phyloP scores from a whole-genome alignment of 192 early-diverging fungal species.

The Mortierella hygrophila region DNA sequence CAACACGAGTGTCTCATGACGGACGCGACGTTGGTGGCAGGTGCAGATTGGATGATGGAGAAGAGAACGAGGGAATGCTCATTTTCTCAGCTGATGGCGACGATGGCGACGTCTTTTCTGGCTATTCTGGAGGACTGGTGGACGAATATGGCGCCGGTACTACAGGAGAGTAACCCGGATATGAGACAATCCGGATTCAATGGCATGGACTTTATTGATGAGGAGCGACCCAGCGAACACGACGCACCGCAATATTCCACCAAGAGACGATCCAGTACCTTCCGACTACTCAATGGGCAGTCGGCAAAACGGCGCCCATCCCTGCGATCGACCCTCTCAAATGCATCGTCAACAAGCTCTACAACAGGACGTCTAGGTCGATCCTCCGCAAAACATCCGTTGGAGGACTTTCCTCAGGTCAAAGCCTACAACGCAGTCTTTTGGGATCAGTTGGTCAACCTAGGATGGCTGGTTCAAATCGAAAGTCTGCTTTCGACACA shows the following conservation, averaged over 20 bases:
- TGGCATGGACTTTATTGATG: constrained; percentile 22
- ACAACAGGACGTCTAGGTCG: background rate
- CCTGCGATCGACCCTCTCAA: constrained; percentile 16
- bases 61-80: constrained; percentile 48
- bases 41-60: constrained; percentile 39
- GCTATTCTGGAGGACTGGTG: constrained; percentile 51
- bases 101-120: constrained; percentile 31
- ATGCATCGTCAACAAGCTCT: constrained; percentile 16
- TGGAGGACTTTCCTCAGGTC: constrained; percentile 29
- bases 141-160: constrained; percentile 32
- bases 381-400: constrained; percentile 1
- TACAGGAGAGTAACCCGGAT: background rate
- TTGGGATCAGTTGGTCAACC: constrained; percentile 39
- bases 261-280: background rate
- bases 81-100: constrained; percentile 28
- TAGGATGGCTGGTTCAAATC: constrained; percentile 52
- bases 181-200: background rate
- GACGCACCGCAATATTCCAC: background rate
- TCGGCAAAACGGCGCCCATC: constrained; percentile 17
- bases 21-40: constrained; percentile 27
- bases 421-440: constrained; percentile 35
- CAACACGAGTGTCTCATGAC: constrained; percentile 40
- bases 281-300: background rate
- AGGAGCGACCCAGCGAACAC: constrained; percentile 10
- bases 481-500: constrained; percentile 45